These are phyloP conservation scores for Sutorius eximius DNA, from an alignment of 1,284 basidiomycete genomes.

Conservation along the genomic window DNA sequence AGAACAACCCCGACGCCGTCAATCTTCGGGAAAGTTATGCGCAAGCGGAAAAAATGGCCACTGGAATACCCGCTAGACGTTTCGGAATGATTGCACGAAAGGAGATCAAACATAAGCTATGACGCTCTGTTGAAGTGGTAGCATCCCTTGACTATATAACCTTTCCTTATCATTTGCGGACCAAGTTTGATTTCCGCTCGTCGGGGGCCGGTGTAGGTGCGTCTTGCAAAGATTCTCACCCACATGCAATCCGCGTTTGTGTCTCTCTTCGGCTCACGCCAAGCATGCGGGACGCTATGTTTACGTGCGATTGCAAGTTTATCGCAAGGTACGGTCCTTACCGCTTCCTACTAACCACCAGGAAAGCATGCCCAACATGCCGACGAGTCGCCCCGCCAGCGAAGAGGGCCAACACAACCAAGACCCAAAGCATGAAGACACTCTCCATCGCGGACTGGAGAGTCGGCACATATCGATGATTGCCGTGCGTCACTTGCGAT, in stretches of 20 bases:
- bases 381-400: background rate
- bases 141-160: background rate
- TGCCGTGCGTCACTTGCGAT: slow-evolving; percentile 41
- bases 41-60: slow-evolving; percentile 63
- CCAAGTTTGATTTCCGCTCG: background rate
- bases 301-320: background rate
- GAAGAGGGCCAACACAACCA: slow-evolving; percentile 4
- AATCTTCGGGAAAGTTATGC: slow-evolving; percentile 70
- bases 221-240: background rate
- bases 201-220: background rate
- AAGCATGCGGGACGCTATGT: background rate
- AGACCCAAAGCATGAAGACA: background rate
- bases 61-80: slow-evolving; percentile 51
- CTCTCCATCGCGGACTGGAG: slow-evolving; percentile 50
- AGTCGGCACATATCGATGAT: slow-evolving; percentile 74
- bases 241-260: background rate
- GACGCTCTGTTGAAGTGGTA: slow-evolving; percentile 7
- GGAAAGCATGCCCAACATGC: slow-evolving; percentile 1
- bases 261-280: background rate
- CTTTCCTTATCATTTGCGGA: background rate
- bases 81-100: slow-evolving; percentile 61
- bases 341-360: background rate
- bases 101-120: slow-evolving; percentile 66
- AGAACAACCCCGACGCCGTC: slow-evolving; percentile 62
- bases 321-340: background rate